Evolutionary conservation across 192 early-diverging fungal genomes (phyloP), one percentile per base, ranked within the genome.

Genomic region (Chytriomyces sp.): DNA sequence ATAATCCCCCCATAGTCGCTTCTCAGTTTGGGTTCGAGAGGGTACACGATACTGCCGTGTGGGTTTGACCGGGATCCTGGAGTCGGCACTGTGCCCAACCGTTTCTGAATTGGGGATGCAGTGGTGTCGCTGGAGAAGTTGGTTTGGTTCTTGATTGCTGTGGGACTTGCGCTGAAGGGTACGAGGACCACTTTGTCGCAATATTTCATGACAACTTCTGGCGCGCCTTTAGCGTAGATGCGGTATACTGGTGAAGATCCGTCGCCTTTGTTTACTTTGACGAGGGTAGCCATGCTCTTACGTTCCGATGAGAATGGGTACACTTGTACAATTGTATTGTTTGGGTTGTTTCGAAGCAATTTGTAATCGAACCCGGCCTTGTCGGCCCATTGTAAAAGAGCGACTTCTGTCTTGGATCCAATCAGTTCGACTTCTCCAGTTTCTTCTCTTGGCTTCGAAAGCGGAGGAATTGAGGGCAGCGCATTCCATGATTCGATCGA

Each of bases 371-470:
- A 84, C 0, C 91, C 91, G 6, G 91, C 89, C 45, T 90, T 80
- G 11, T 80, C 73, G 9, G 92, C 86, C 86, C 95, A 94, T 23
- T 91, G 86, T 11, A 99, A 85, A 57, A 99, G 74, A 0, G 98
- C 97, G 3, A 91, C 91, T 79, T 99, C 98, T 10, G 96, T 98
- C 83, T 98, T 98, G 80, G 92, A 94, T 24, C 98, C 98, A 44
- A 91, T 83, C 71, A 97, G 73, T 5, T 77, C 67, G 10, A 50
- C 6, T 45, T 53, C 64, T 13, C 84, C 84, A 13, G 59, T 61
- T 16, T 62, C 50, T 6, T 20, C 65, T 61, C 8, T 53, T 60
- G 18, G 10, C 16, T 60, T 77, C 76, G 16, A 70, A 77, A n/a
- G 80, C 86, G 60, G 74, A 64, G 5, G 83, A 84, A 77, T 86